Percentiles rank a stretch among this genome's conserved stretches.
phyloP scores from a whole-genome alignment of 495 filamentous ascomycete species.

The Penicillium soppii region DNA sequence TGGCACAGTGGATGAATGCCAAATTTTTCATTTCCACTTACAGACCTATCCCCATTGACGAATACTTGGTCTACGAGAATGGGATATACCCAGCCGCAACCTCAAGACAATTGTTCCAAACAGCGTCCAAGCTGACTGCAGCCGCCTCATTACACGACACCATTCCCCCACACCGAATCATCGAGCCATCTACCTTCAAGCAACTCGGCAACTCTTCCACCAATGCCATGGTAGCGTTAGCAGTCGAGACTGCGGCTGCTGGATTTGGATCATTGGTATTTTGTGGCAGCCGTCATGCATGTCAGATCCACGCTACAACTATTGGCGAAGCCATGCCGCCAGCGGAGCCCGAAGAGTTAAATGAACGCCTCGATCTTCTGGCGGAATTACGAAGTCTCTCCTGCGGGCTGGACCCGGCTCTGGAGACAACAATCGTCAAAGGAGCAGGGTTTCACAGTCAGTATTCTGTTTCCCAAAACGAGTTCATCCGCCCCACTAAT shows the following conservation, averaged over 20 bases:
- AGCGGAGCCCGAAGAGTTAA: constrained; percentile 47
- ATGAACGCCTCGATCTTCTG: constrained; percentile 64
- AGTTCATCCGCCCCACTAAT: constrained; percentile 5
- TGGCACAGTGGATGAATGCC: constrained; percentile 72
- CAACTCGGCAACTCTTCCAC: constrained; percentile 62
- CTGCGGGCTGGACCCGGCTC: constrained; percentile 64
- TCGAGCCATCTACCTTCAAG: constrained; percentile 55
- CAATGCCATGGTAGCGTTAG: constrained; percentile 69
- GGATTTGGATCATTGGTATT: constrained; percentile 77
- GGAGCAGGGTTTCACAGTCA: constrained; percentile 79
- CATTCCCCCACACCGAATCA: constrained; percentile 45
- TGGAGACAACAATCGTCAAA: constrained; percentile 61
- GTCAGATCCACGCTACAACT: constrained; percentile 61
- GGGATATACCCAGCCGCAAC: constrained; percentile 64
- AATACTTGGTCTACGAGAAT: constrained; percentile 75
- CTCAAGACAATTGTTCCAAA: constrained; percentile 61
- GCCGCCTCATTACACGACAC: constrained; percentile 30
- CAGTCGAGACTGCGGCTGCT: constrained; percentile 61
- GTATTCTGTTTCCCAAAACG: constrained; percentile 12
- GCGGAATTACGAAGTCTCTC: constrained; percentile 64
- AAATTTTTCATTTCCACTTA: constrained; percentile 73
- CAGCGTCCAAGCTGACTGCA: constrained; percentile 53
- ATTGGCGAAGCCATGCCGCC: constrained; percentile 63
- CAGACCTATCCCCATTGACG: constrained; percentile 71
- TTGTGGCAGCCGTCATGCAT: constrained; percentile 65